Evolutionary conservation across 2,329 filamentous ascomycete species (phyloP).

Genomic region (Microsporum ferrugineum): DNA sequence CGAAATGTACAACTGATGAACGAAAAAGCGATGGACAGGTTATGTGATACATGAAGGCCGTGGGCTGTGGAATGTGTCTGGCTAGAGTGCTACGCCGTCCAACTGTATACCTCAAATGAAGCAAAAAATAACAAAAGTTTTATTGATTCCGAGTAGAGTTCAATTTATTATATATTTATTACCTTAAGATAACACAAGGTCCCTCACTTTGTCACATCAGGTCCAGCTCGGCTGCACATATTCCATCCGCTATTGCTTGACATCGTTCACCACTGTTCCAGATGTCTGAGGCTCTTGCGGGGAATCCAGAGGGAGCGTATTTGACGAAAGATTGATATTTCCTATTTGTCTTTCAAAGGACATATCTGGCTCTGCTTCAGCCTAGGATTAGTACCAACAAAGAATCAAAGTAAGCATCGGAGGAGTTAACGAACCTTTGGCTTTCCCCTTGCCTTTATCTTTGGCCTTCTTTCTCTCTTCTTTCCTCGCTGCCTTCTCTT

Average conservation of each 20-base stretch:
- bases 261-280: not conserved
- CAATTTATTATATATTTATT: not conserved
- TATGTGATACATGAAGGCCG: not conserved
- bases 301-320: not conserved
- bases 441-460: constrained; percentile 4
- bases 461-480: constrained; percentile 8
- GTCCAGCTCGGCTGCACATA: not conserved
- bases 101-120: not conserved
- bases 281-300: not conserved
- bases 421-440: not conserved
- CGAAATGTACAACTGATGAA: not conserved
- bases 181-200: not conserved
- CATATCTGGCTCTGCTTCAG: not conserved
- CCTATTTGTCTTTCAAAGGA: not conserved
- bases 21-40: not conserved
- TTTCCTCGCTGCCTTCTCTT: constrained; percentile 5
- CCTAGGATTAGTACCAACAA: not conserved
- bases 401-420: not conserved
- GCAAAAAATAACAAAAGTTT: not conserved
- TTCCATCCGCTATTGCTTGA: not conserved
- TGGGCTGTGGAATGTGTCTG: not conserved
- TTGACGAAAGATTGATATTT: not conserved
- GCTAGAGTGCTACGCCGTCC: too few relatives aligned
- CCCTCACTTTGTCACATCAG: not conserved
- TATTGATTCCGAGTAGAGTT: not conserved